phyloP scores from a whole-genome alignment of 345 rosid species.

The Citropsis articulata region DNA sequence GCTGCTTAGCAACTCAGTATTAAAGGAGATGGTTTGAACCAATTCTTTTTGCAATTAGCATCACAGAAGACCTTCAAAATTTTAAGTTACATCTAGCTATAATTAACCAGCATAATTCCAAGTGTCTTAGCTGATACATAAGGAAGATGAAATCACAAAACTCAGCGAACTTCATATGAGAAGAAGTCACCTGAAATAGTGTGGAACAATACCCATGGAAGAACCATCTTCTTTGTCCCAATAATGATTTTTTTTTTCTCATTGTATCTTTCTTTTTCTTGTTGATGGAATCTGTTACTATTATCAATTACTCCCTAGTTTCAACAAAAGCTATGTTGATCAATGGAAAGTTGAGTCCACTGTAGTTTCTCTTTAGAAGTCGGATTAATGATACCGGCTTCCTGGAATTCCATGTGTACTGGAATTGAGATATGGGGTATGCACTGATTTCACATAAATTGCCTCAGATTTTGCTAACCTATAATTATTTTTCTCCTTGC shows the following conservation, averaged over 20 bases:
- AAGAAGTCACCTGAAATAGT: background rate
- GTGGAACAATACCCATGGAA: background rate
- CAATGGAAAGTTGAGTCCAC: background rate
- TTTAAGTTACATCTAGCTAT: background rate
- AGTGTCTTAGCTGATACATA: background rate
- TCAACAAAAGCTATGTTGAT: background rate
- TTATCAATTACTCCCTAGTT: background rate
- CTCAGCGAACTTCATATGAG: background rate
- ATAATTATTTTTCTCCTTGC: conserved; percentile 28
- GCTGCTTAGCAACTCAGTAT: background rate
- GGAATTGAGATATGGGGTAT: background rate
- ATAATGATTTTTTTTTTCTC: background rate
- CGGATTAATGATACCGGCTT: background rate
- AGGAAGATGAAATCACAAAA: background rate
- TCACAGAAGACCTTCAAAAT: background rate
- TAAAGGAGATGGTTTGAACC: background rate
- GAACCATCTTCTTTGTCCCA: background rate
- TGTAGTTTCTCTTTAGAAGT: background rate
- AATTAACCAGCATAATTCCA: background rate
- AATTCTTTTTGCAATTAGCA: background rate
- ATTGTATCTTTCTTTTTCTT: background rate
- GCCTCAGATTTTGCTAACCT: background rate
- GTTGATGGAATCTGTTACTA: background rate
- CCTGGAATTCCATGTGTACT: background rate
- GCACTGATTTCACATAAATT: background rate